Percentiles rank a stretch among this genome's conserved stretches.
Evolutionary conservation across 2,329 filamentous ascomycete species (phyloP).

Genomic region (Paradendryphiella salina): DNA sequence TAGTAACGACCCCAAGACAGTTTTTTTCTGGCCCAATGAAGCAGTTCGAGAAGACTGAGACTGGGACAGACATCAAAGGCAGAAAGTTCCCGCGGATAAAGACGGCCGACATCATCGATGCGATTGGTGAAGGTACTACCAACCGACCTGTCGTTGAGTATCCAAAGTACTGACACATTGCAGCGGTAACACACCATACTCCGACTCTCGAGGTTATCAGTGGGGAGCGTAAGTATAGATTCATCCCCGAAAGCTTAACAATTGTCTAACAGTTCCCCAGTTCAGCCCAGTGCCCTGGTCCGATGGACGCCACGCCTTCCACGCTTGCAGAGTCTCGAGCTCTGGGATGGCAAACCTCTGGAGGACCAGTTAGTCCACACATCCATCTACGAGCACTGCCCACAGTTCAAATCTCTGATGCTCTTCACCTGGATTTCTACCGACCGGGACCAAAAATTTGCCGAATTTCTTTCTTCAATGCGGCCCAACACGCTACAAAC

Average conservation of each 20-base stretch:
- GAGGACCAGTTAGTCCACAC: conserved; percentile 57
- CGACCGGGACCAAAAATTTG: conserved; percentile 61
- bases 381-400: conserved; percentile 62
- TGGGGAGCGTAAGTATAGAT: conserved; percentile 51
- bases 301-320: conserved; percentile 63
- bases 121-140: conserved; percentile 53
- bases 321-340: conserved; percentile 60
- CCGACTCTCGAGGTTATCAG: conserved; percentile 63
- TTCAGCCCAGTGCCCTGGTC: conserved; percentile 58
- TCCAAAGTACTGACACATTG: conserved; percentile 12
- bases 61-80: conserved; percentile 27
- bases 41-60: conserved; percentile 46
- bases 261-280: conserved; percentile 31
- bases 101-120: conserved; percentile 50
- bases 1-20: conserved; percentile 40
- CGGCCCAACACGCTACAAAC: conserved; percentile 60
- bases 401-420: conserved; percentile 62
- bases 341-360: conserved; percentile 65
- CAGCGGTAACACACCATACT: conserved; percentile 54
- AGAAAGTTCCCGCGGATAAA: conserved; percentile 45
- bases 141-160: neutral
- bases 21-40: conserved; percentile 58
- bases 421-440: conserved; percentile 58
- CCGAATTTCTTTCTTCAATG: conserved; percentile 61
- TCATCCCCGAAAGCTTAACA: neutral